These are phyloP conservation scores for Talaromyces piceae DNA, from an alignment of 2,329 filamentous ascomycete species.

Conservation along the genomic window DNA sequence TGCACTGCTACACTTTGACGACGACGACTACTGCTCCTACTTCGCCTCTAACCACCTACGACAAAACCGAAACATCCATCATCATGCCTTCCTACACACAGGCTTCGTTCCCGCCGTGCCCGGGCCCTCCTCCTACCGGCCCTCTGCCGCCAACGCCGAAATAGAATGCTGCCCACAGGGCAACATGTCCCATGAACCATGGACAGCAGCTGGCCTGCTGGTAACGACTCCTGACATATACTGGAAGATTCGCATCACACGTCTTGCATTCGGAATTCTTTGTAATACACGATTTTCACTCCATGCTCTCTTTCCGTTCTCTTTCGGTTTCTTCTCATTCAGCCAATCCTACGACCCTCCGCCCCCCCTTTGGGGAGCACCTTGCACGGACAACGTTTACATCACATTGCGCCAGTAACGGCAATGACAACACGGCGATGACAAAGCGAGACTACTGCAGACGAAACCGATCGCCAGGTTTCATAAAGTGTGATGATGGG, in stretches of 20 bases:
- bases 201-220: not conserved
- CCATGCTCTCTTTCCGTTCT: not conserved
- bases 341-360: not conserved
- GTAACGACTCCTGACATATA: not conserved
- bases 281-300: not conserved
- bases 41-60: not conserved
- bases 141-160: constrained; percentile 13
- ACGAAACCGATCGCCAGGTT: not conserved
- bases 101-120: constrained; percentile 11
- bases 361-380: not conserved
- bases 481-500: not conserved
- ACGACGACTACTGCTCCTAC: not conserved
- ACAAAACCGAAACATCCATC: not conserved
- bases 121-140: constrained; percentile 11
- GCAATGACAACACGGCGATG: too few species aligned
- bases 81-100: constrained; percentile 11
- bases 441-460: too few species aligned
- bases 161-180: too few species aligned
- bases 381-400: not conserved
- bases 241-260: not conserved
- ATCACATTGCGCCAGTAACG: not conserved
- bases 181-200: not conserved
- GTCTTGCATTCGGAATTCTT: not conserved
- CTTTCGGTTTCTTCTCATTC: not conserved
- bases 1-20: not conserved